A percentile compares a stretch with the other conserved stretches of the same genome.
Evolutionary conservation across 108 stramenopile species (phyloP).

Genomic region (Fragilariopsis cylindrus): DNA sequence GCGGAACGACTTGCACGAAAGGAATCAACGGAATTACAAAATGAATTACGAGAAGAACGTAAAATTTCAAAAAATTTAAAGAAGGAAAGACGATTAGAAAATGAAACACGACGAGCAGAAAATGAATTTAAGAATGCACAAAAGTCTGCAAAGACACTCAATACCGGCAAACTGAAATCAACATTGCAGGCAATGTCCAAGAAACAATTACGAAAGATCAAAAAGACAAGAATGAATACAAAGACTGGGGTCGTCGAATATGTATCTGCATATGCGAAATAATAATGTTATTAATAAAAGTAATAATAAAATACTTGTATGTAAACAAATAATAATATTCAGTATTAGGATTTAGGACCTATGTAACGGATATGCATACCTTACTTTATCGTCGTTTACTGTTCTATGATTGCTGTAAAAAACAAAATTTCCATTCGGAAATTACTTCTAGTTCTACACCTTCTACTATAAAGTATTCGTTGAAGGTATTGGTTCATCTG

Average conservation of each 20-base stretch:
- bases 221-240: slow-evolving; percentile 92
- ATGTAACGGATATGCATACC: too few species aligned
- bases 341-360: too few species aligned
- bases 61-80: slow-evolving; percentile 43
- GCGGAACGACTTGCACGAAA: slow-evolving; percentile 41
- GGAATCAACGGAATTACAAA: slow-evolving; percentile 54
- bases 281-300: slow-evolving; percentile 3
- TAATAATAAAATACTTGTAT: too few species aligned
- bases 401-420: too few species aligned
- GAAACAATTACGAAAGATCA: slow-evolving; percentile 94
- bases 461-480: too few species aligned
- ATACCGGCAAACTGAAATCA: slow-evolving; percentile 53
- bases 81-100: slow-evolving; percentile 77
- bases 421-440: too few species aligned
- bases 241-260: slow-evolving; percentile 93
- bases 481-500: too few species aligned
- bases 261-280: slow-evolving; percentile 84
- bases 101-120: slow-evolving; percentile 76
- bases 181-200: slow-evolving; percentile 95
- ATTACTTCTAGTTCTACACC: too few species aligned
- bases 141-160: slow-evolving; percentile 59
- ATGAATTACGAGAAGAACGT: slow-evolving; percentile 60
- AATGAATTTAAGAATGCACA: slow-evolving; percentile 79
- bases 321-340: too few species aligned
- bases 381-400: too few species aligned